Base-by-base conservation (phyloP, 169 alveolate species). In the Cryptosporidium sp. region DNA sequence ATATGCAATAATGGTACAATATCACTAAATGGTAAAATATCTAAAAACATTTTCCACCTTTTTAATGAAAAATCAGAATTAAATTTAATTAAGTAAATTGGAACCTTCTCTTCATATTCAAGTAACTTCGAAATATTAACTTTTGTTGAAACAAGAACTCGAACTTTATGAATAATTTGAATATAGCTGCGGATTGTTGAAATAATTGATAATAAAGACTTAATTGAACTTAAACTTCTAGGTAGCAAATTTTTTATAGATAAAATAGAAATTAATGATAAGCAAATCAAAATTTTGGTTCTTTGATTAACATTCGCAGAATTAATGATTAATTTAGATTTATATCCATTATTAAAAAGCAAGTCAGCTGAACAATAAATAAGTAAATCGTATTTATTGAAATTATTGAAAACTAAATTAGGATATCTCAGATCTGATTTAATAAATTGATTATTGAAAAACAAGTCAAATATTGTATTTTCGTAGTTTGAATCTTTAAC, bases 301-400 rank as follows among this genome's bases (percentile, higher is more conserved):
- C 37, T 56, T 14, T 39, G 39, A 60, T 73, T 16, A 18, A 73
- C 44, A 58, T 73, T 73, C 4, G 16, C 70, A 2, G 86, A 73
- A 16, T 58, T 52, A 16, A 73, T 51, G 3, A 73, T 73, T 29
- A 52, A 26, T 73, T 23, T 56, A 33, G 60, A 52, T 33, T 21
- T 56, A 29, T 52, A 18, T 21, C 86, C 68, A 73, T 56, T 73
- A 18, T 26, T 37, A 53, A 56, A 52, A 33, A 73, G 56, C 18
- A 73, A 18, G 26, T 73, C 86, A 26, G 71, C 29, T 31, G 48
- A 60, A 37, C 71, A 16, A 51, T 31, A 73, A 73, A 73, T 73
- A 53, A 53, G 70, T 58, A 73, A 31, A 35, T 73, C 86, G 33
- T 58, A 26, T 16, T 52, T 53, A 33, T 73, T 35, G 39, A 18